Base-by-base conservation (phyloP, 345 rosid species). In the Arabis alpina region DNA sequence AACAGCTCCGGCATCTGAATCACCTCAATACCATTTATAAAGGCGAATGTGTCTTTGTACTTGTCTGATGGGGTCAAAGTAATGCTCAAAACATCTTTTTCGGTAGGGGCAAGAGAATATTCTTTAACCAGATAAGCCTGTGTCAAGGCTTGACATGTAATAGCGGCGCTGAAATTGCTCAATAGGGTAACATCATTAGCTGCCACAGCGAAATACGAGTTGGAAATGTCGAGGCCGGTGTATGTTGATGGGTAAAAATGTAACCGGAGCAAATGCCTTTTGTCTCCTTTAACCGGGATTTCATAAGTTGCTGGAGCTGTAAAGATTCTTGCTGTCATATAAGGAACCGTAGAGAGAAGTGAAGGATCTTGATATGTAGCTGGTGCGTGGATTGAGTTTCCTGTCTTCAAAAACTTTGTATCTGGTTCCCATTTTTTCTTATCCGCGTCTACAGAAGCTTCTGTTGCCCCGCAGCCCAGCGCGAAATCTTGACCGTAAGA, bases 1-100 rank as follows among this genome's bases (percentile, higher is more conserved):
- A 94, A 91, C 71, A 91, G 4, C 4, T 85, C 85, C 0, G 89
- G 90, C 59, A 82, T 77, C 24, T 77, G 76, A 43, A 83, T 34
- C 40, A 91, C 54, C 77, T 91, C 97, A 7, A 91, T 87, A 36
- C 93, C 97, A 16, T 94, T 94, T 14, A 94, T 68, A 45, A 88
- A 88, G 8, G 89, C 89, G 61, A 83, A 91, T 4, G 83, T 60
- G 1, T 75, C 78, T 0, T 39, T 52, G 39, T 80, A 74, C 52
- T 78, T 72, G 23, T 74, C 79, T 1, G 84, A 83, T 4, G 93
- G 96, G 42, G 71, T 80, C 28, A 91, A 84, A 10, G 78, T 80
- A 69, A 91, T 19, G 13, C 69, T 74, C 24, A 91, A 78, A 41
- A 36, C 15, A 15, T 74, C 78, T 24, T 77, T 65, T 6, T 64